These are phyloP conservation scores for Moesziomyces globuligerus DNA, from an alignment of 1,284 basidiomycete genomes.

Conservation along the genomic window DNA sequence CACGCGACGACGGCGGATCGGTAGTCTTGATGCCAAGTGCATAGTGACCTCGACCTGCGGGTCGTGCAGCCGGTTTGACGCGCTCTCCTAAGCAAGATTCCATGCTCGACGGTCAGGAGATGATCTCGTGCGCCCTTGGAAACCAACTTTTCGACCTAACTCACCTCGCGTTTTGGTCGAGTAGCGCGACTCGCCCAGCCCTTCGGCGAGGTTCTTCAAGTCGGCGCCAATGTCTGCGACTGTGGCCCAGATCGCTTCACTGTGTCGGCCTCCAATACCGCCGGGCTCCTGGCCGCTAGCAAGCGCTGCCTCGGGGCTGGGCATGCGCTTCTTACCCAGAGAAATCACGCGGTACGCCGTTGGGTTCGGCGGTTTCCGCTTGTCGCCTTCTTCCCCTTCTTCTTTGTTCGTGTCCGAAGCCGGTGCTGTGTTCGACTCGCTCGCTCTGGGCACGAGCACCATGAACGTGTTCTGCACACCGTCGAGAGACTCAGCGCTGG, in stretches of 20 bases:
- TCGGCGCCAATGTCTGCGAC: slow-evolving; percentile 49
- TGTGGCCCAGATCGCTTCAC: slow-evolving; percentile 53
- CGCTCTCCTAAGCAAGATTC: slow-evolving; percentile 42
- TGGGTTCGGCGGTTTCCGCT: slow-evolving; percentile 35
- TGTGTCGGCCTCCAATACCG: slow-evolving; percentile 51
- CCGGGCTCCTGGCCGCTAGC: slow-evolving; percentile 42
- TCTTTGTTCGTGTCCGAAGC: slow-evolving; percentile 8
- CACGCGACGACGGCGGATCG: slow-evolving; percentile 42
- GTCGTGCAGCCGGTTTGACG: slow-evolving; percentile 41
- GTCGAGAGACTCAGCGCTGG: slow-evolving; percentile 34
- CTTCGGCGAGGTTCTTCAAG: slow-evolving; percentile 18
- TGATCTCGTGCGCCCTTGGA: too few relatives aligned
- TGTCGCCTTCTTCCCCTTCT: slow-evolving; percentile 26
- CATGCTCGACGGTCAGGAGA: too few relatives aligned
- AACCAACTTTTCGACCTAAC: not conserved
- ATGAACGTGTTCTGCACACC: slow-evolving; percentile 50
- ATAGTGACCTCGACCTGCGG: slow-evolving; percentile 52
- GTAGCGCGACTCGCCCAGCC: slow-evolving; percentile 41
- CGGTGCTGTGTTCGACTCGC: slow-evolving; percentile 42
- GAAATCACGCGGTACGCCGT: slow-evolving; percentile 48
- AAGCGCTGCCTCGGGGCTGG: slow-evolving; percentile 47
- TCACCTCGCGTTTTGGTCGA: slow-evolving; percentile 50
- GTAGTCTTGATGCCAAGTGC: slow-evolving; percentile 43
- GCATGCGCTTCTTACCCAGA: slow-evolving; percentile 54
- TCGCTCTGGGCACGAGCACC: slow-evolving; percentile 41